These are phyloP conservation scores for Lactarius tabidus DNA, from an alignment of 768 basidiomycete species.

Conservation along the genomic window DNA sequence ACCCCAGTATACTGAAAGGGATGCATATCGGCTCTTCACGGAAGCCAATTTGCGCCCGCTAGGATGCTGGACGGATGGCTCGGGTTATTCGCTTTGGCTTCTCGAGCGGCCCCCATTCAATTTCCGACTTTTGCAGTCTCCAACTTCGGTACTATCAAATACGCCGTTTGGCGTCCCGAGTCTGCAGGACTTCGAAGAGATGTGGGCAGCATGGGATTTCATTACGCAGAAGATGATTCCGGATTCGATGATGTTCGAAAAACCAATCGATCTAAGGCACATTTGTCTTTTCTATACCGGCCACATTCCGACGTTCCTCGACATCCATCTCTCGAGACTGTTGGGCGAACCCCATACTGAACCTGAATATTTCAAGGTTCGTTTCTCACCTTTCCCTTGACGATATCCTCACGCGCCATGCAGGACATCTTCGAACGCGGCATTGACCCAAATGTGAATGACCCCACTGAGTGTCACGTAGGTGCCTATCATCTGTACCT, in stretches of 20 bases:
- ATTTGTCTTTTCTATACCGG: conserved; percentile 97
- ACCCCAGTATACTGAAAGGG: conserved; percentile 70
- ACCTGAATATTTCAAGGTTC: conserved; percentile 74
- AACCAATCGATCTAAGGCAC: conserved; percentile 91
- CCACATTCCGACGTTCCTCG: conserved; percentile 89
- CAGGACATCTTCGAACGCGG: conserved; percentile 87
- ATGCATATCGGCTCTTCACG: conserved; percentile 66
- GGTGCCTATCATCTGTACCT: conserved; percentile 29
- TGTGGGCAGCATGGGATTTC: conserved; percentile 90
- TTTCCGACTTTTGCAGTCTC: conserved; percentile 59
- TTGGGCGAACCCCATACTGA: conserved; percentile 77
- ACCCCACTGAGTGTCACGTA: conserved; percentile 83
- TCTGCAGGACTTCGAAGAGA: conserved; percentile 69
- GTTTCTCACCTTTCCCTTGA: conserved; percentile 15
- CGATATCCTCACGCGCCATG: neutral
- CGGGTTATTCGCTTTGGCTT: conserved; percentile 83
- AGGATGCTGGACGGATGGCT: conserved; percentile 77
- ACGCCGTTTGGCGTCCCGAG: conserved; percentile 67
- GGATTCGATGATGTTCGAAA: conserved; percentile 75
- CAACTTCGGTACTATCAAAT: conserved; percentile 30
- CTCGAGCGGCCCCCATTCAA: conserved; percentile 80
- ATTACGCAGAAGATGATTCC: conserved; percentile 86
- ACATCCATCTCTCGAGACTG: conserved; percentile 79
- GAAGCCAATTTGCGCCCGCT: conserved; percentile 77
- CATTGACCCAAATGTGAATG: conserved; percentile 93